These are phyloP conservation scores for Talaromyces trachyspermus DNA, from an alignment of 495 filamentous ascomycete genomes.

Conservation along the genomic window DNA sequence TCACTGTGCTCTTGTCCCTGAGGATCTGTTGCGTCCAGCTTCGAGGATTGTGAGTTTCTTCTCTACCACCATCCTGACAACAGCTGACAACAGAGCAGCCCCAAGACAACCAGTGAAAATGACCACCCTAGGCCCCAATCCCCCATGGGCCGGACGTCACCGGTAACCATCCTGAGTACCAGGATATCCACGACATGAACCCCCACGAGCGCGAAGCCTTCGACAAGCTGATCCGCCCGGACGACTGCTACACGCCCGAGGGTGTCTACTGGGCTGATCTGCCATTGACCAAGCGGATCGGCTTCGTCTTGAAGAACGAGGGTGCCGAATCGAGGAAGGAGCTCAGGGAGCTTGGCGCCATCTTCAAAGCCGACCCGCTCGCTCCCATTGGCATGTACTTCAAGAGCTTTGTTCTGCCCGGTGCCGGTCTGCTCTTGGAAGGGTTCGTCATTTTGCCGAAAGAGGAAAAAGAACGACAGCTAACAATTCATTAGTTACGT, in stretches of 20 bases:
- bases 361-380: slow-evolving; percentile 75
- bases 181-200: slow-evolving; percentile 50
- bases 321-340: slow-evolving; percentile 57
- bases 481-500: too few species aligned
- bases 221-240: slow-evolving; percentile 64
- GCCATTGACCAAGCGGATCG: slow-evolving; percentile 51
- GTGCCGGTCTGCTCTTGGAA: slow-evolving; percentile 81
- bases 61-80: too few species aligned
- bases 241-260: slow-evolving; percentile 72
- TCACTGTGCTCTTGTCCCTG: too few species aligned
- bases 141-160: slow-evolving; percentile 50
- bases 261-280: slow-evolving; percentile 89
- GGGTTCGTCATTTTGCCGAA: slow-evolving; percentile 40
- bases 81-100: too few species aligned
- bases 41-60: too few species aligned
- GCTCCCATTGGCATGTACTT: slow-evolving; percentile 76
- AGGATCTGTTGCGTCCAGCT: too few species aligned
- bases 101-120: too few species aligned
- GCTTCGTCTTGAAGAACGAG: slow-evolving; percentile 66
- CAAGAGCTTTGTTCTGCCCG: slow-evolving; percentile 79
- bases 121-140: slow-evolving; percentile 12
- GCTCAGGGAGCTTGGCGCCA: slow-evolving; percentile 55
- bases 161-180: slow-evolving; percentile 41
- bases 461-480: not conserved
- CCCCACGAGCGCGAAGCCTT: slow-evolving; percentile 65